Percentiles rank a stretch among this genome's conserved stretches.
Evolutionary conservation across 352 stramenopile genomes (phyloP).

Genomic region (Pythium periplocum): DNA sequence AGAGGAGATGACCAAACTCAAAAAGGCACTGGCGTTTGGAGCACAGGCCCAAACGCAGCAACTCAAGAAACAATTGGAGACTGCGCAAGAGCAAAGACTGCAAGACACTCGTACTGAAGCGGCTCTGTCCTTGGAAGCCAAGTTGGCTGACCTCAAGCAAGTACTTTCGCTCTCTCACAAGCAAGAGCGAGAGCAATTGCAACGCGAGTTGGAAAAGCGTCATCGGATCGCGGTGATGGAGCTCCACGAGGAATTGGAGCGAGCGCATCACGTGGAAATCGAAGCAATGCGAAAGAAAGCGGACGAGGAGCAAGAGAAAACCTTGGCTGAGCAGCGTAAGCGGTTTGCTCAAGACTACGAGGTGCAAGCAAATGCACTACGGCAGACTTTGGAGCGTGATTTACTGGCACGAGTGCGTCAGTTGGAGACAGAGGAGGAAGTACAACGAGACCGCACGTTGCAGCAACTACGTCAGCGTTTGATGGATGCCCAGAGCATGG

Average conservation of each 20-base stretch:
- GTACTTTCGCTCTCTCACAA: conserved; percentile 30
- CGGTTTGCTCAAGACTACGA: not conserved
- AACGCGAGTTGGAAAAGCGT: conserved; percentile 34
- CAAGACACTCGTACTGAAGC: conserved; percentile 22
- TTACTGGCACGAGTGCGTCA: conserved; percentile 28
- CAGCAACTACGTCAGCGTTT: conserved; percentile 24
- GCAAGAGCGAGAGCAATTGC: conserved; percentile 30
- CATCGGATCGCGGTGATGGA: conserved; percentile 46
- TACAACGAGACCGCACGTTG: conserved; percentile 30
- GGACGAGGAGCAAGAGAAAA: conserved; percentile 15
- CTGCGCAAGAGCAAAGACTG: conserved; percentile 31
- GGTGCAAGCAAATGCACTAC: conserved; percentile 25
- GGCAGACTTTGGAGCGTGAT: conserved; percentile 36
- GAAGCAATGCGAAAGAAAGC: conserved; percentile 22
- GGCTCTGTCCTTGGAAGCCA: conserved; percentile 24
- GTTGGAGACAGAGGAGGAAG: conserved; percentile 36
- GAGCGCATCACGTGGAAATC: conserved; percentile 17
- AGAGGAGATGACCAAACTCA: conserved; percentile 48
- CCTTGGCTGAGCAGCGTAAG: no score
- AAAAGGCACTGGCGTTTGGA: conserved; percentile 49
- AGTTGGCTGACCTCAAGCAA: conserved; percentile 34
- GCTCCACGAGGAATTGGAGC: conserved; percentile 43
- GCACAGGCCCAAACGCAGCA: conserved; percentile 60
- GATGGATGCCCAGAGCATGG: conserved; percentile 22
- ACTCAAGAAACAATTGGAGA: conserved; percentile 35